These are phyloP conservation scores for Microcyclospora tardicrescens DNA, from an alignment of 2,329 filamentous ascomycete species.

Conservation along the genomic window DNA sequence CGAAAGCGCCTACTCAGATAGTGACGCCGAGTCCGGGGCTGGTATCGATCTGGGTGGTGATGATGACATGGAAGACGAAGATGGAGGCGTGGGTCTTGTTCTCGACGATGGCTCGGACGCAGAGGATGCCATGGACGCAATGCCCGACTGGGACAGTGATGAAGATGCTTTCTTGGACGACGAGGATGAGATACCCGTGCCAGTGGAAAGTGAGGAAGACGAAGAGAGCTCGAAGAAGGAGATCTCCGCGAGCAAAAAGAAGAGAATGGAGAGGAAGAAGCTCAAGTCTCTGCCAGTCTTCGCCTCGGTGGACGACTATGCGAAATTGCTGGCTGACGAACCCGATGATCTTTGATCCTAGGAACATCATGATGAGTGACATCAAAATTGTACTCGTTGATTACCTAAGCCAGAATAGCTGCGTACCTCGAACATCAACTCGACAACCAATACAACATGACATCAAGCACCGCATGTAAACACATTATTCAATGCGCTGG, in stretches of 20 bases:
- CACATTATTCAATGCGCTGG: too few relatives aligned
- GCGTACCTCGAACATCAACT: too few relatives aligned
- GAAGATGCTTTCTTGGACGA: constrained; percentile 31
- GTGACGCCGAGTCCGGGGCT: constrained; percentile 35
- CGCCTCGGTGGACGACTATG: constrained; percentile 88
- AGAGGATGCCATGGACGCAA: constrained; percentile 40
- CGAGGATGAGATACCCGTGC: constrained; percentile 42
- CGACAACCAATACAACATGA: too few relatives aligned
- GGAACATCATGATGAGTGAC: too few relatives aligned
- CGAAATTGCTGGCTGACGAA: constrained; percentile 38
- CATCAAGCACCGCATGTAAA: too few relatives aligned
- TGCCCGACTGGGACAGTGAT: constrained; percentile 32
- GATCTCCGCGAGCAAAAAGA: constrained; percentile 25
- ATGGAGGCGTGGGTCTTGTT: constrained; percentile 23
- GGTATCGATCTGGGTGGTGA: constrained; percentile 32
- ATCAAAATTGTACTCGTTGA: too few relatives aligned
- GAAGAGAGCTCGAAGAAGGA: constrained; percentile 28
- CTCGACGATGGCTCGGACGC: constrained; percentile 35
- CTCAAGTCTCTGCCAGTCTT: constrained; percentile 85
- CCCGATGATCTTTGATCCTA: constrained; percentile 8
- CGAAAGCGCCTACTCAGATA: constrained; percentile 25
- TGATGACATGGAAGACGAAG: constrained; percentile 33
- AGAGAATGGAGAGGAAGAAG: constrained; percentile 61
- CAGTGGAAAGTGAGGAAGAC: constrained; percentile 38
- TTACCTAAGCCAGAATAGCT: too few relatives aligned